phyloP scores from a whole-genome alignment of 345 rosid genomes.

The Populus davidiana region DNA sequence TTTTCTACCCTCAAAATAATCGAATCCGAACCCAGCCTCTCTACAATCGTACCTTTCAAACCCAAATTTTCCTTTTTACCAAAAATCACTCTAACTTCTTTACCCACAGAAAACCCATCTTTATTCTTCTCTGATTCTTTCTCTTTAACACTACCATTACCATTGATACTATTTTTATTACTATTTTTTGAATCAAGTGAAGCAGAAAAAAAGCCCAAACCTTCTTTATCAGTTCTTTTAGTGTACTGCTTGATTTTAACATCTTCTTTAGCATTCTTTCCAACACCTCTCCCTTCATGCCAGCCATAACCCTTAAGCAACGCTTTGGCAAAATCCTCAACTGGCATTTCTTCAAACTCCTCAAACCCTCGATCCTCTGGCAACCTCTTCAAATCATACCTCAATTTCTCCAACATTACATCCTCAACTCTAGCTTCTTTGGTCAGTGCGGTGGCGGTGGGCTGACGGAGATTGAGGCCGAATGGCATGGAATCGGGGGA shows the following conservation, averaged over 20 bases:
- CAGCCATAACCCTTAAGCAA: constrained; percentile 84
- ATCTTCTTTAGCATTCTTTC: constrained; percentile 71
- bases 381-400: constrained; percentile 44
- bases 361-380: constrained; percentile 67
- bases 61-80: neutral
- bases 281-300: constrained; percentile 78
- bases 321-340: constrained; percentile 70
- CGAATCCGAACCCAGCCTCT: neutral
- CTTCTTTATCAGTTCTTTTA: constrained; percentile 50
- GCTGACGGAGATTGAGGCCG: constrained; percentile 64
- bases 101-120: neutral
- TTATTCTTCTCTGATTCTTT: neutral
- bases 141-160: neutral
- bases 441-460: neutral
- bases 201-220: constrained; percentile 46
- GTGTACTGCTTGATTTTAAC: constrained; percentile 54
- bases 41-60: neutral
- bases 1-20: constrained; percentile 24
- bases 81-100: neutral
- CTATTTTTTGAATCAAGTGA: neutral
- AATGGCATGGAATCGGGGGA: constrained; percentile 29
- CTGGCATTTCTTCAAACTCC: constrained; percentile 67
- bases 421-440: constrained; percentile 24
- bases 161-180: neutral
- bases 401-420: constrained; percentile 44